Evolutionary conservation across 2,329 filamentous ascomycete species (phyloP).

Genomic region (Colletotrichum acutatum): DNA sequence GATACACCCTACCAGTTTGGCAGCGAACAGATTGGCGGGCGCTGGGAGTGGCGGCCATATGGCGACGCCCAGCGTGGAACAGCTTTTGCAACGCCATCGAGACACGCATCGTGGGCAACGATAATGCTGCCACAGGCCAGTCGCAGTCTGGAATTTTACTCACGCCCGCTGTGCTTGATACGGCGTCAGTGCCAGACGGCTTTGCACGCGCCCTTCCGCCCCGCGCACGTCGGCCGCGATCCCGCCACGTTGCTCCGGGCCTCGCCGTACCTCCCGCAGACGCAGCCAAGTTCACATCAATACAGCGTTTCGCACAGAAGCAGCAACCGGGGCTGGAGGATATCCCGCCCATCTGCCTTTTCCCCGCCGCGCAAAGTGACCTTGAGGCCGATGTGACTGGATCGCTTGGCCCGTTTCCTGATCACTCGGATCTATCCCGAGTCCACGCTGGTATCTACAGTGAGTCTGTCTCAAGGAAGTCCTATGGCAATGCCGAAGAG

Average conservation of each 20-base stretch:
- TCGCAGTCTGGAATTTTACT: neutral
- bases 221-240: neutral
- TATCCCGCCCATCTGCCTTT: conserved; percentile 43
- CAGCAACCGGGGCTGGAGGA: neutral
- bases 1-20: conserved; percentile 35
- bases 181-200: neutral
- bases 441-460: conserved; percentile 42
- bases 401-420: conserved; percentile 9
- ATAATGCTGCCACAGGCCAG: neutral
- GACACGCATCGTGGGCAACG: conserved; percentile 28
- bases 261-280: neutral
- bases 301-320: neutral
- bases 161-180: neutral
- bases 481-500: conserved; percentile 41
- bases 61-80: conserved; percentile 43
- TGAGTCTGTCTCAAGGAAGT: conserved; percentile 39
- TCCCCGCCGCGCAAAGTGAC: conserved; percentile 36
- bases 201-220: neutral
- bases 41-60: conserved; percentile 46
- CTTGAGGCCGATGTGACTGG: conserved; percentile 4
- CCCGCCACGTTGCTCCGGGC: neutral
- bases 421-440: conserved; percentile 31
- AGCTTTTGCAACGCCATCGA: conserved; percentile 41
- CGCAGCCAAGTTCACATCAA: neutral
- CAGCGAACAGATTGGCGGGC: conserved; percentile 40